A percentile compares a stretch with the other conserved stretches of the same genome.
Evolutionary conservation across 1,284 basidiomycete species (phyloP).

Genomic region (Tilletia horrida): DNA sequence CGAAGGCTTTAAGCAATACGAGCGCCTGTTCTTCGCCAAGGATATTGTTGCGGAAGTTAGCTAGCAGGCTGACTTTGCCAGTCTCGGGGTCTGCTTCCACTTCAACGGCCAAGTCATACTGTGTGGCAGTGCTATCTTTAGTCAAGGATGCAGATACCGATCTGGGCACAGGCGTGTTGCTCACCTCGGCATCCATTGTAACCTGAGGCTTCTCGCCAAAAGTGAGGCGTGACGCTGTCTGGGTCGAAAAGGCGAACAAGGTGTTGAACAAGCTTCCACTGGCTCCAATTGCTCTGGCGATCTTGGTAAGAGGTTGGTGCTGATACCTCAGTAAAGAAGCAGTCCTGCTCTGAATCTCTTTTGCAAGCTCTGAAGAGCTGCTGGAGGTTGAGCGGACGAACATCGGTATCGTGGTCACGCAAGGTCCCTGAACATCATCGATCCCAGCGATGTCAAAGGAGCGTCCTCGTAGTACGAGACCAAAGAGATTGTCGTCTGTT

Average conservation of each 20-base stretch:
- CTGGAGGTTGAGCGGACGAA: conserved; percentile 15
- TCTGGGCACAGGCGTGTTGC: too few relatives aligned
- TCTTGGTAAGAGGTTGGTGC: neutral
- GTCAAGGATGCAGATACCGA: too few relatives aligned
- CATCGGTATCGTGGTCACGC: conserved; percentile 47
- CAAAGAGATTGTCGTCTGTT: conserved; percentile 29
- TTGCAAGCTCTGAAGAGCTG: neutral
- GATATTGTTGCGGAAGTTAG: neutral
- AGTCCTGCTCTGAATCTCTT: neutral
- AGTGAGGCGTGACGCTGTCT: neutral
- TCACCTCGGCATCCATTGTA: conserved; percentile 13
- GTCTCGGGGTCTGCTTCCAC: neutral
- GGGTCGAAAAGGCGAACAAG: conserved; percentile 9
- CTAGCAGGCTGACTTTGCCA: neutral
- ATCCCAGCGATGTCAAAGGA: conserved; percentile 28
- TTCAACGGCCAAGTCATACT: conserved; percentile 5
- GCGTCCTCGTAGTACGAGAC: conserved; percentile 46
- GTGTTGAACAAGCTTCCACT: conserved; percentile 3
- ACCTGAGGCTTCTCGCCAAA: neutral
- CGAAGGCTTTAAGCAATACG: neutral
- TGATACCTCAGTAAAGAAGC: neutral
- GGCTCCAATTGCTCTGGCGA: neutral
- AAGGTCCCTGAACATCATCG: conserved; percentile 44
- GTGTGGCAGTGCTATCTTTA: neutral
- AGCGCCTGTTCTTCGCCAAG: neutral